A percentile compares a stretch with the other conserved stretches of the same genome.
Conservation (phyloP, 2,329 filamentous ascomycete species). For the Pseudocercospora fijiensis region DNA sequence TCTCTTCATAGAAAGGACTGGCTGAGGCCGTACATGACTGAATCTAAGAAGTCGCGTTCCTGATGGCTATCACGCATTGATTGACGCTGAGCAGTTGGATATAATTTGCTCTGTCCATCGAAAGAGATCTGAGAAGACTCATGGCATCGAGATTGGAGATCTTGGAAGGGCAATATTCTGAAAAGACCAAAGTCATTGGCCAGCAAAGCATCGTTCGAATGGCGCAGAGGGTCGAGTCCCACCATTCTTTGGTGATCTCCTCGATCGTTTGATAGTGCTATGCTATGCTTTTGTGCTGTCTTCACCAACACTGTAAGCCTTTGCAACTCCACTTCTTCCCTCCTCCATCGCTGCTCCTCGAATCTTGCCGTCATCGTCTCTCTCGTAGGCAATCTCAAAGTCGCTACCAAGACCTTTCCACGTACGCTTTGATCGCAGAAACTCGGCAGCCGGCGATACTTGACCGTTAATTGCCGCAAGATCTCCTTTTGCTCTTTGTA, state of each 20-base stretch:
- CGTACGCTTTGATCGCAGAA: constrained; percentile 73
- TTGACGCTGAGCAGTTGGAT: not conserved
- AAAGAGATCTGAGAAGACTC: not conserved
- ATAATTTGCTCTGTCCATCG: not conserved
- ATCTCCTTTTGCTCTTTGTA: constrained; percentile 66
- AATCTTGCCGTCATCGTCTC: constrained; percentile 51
- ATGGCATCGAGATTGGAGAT: too few relatives aligned
- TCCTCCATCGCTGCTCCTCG: constrained; percentile 72
- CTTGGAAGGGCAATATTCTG: too few relatives aligned
- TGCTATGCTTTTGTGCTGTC: constrained; percentile 24
- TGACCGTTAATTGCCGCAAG: constrained; percentile 79
- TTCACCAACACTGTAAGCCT: constrained; percentile 78
- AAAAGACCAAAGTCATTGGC: too few relatives aligned
- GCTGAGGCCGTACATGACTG: too few relatives aligned
- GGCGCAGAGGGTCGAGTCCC: too few relatives aligned
- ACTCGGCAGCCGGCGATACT: constrained; percentile 89
- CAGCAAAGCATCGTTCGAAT: too few relatives aligned
- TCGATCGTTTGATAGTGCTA: not conserved
- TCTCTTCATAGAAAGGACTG: not conserved
- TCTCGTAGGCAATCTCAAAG: constrained; percentile 63
- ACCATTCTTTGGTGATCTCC: constrained; percentile 10
- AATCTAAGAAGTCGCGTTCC: too few relatives aligned
- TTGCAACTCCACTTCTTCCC: constrained; percentile 81
- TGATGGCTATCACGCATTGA: too few relatives aligned
- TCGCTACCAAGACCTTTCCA: constrained; percentile 93